Conservation (phyloP, 2,329 filamentous ascomycete species). For the Chaetothyriales sp. region DNA sequence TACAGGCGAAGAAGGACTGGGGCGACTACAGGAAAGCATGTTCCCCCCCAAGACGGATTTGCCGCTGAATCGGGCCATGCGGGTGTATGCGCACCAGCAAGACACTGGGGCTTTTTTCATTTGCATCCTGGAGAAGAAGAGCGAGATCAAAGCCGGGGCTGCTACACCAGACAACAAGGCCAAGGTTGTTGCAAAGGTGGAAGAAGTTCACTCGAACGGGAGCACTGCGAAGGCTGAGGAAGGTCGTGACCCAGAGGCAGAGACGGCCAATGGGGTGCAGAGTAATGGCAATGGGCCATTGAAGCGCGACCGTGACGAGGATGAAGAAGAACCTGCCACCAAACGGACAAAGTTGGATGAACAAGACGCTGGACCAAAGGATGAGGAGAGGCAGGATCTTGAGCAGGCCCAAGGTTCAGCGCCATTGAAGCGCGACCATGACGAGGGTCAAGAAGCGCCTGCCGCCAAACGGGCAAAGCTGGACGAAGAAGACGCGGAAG, state of each 20-base stretch:
- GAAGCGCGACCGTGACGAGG: slow-evolving; percentile 13
- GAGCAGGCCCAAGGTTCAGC: slow-evolving; percentile 4
- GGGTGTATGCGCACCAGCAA: slow-evolving; percentile 87
- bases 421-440: slow-evolving; percentile 11
- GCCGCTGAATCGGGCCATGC: slow-evolving; percentile 77
- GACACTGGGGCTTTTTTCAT: slow-evolving; percentile 98
- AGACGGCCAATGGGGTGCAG: slow-evolving; percentile 19
- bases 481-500: background rate
- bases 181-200: slow-evolving; percentile 19
- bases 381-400: background rate
- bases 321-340: slow-evolving; percentile 3
- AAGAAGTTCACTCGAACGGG: slow-evolving; percentile 27
- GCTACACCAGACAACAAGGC: slow-evolving; percentile 40
- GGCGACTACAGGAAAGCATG: slow-evolving; percentile 63
- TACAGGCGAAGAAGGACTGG: slow-evolving; percentile 43
- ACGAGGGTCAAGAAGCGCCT: slow-evolving; percentile 5
- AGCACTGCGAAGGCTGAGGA: slow-evolving; percentile 3
- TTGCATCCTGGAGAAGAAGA: slow-evolving; percentile 78
- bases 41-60: slow-evolving; percentile 56
- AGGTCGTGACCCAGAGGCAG: slow-evolving; percentile 17
- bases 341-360: slow-evolving; percentile 10
- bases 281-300: slow-evolving; percentile 6
- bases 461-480: slow-evolving; percentile 12
- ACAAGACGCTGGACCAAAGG: background rate
- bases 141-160: slow-evolving; percentile 53